Evolutionary conservation across 176 grass and related monocot species (phyloP).

Genomic region (Musa acuminata): DNA sequence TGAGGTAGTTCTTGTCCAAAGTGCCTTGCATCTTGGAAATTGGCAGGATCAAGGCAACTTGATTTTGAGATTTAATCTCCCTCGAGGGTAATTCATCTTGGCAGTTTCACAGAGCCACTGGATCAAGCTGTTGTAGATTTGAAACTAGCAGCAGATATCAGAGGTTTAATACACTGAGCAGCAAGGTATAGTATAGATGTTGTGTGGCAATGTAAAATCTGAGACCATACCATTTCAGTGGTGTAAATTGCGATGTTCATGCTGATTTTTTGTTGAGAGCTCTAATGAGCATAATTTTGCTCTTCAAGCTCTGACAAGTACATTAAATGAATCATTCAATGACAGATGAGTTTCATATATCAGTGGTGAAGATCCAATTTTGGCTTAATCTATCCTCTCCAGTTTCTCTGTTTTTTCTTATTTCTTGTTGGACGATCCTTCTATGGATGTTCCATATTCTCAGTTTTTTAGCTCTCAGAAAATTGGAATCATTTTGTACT

Average conservation of each 20-base stretch:
- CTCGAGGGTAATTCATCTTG: background rate
- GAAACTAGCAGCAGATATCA: background rate
- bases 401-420: too few relatives aligned
- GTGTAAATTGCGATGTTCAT: background rate
- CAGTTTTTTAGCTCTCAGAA: too few relatives aligned
- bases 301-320: background rate
- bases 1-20: background rate
- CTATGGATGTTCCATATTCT: too few relatives aligned
- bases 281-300: constrained; percentile 1
- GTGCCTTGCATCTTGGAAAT: background rate
- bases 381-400: too few relatives aligned
- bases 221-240: background rate
- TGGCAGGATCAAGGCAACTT: background rate
- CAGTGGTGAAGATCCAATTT: too few relatives aligned
- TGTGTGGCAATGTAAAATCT: constrained; percentile 1
- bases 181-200: background rate
- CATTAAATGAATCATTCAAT: background rate
- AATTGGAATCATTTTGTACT: too few relatives aligned
- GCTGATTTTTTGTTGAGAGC: background rate
- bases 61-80: background rate
- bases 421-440: too few relatives aligned
- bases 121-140: background rate
- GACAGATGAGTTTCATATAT: background rate
- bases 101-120: background rate
- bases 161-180: background rate